phyloP scores from a whole-genome alignment of 1,284 basidiomycete species.

The Tetrapyrgos nigripes region DNA sequence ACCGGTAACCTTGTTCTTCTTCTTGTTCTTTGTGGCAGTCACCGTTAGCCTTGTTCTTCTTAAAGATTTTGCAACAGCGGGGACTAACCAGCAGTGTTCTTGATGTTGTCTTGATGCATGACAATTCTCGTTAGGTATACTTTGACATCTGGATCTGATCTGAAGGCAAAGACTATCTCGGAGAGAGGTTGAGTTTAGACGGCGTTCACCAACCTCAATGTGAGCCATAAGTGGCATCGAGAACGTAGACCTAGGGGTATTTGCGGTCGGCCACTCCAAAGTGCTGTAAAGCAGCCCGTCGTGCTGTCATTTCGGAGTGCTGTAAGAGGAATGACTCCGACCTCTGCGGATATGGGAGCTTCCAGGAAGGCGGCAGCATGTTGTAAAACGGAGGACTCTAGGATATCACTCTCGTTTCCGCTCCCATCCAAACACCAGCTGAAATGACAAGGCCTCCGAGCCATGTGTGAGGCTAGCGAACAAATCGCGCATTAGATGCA shows the following conservation, averaged over 20 bases:
- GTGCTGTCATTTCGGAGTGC: conserved; percentile 57
- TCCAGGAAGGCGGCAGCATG: conserved; percentile 83
- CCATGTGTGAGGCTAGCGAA: conserved; percentile 76
- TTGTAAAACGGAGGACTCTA: conserved; percentile 54
- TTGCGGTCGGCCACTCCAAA: conserved; percentile 55
- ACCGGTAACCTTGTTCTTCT: conserved; percentile 51
- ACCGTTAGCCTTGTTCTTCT: conserved; percentile 51
- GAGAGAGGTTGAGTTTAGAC: not conserved
- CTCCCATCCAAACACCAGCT: conserved; percentile 71
- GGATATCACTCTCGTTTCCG: conserved; percentile 21
- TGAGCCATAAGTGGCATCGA: conserved; percentile 83
- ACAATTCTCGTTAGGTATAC: conserved; percentile 70
- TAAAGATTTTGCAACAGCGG: conserved; percentile 63
- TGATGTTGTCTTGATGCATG: conserved; percentile 66
- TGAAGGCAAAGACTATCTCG: not conserved
- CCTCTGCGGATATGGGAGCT: conserved; percentile 60
- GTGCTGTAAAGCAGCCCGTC: conserved; percentile 71
- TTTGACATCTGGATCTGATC: conserved; percentile 61
- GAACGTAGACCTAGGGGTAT: conserved; percentile 74
- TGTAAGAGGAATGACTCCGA: conserved; percentile 70
- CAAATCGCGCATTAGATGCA: conserved; percentile 65
- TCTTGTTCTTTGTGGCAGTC: conserved; percentile 77
- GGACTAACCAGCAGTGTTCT: conserved; percentile 76
- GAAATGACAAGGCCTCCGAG: conserved; percentile 84
- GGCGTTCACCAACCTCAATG: not conserved